Evolutionary conservation across 2,329 filamentous ascomycete species (phyloP).

Genomic region (Ustilaginoidea virens): DNA sequence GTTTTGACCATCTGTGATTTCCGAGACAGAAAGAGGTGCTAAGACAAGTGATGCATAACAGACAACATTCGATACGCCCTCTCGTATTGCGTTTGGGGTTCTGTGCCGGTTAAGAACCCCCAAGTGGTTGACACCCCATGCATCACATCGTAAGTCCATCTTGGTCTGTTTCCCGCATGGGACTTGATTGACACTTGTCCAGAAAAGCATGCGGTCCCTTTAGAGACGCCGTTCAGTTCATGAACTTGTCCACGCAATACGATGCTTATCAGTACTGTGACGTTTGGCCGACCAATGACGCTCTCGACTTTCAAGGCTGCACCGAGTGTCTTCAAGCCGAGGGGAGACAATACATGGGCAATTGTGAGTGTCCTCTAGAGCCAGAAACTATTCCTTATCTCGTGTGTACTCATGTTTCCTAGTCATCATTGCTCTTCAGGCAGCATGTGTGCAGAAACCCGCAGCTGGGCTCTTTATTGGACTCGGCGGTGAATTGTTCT

Average conservation of each 20-base stretch:
- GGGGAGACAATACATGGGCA: slow-evolving; percentile 28
- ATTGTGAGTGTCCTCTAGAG: slow-evolving; percentile 37
- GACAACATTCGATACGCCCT: slow-evolving; percentile 43
- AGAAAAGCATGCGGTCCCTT: slow-evolving; percentile 39
- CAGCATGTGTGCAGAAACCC: slow-evolving; percentile 39
- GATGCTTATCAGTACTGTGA: slow-evolving; percentile 39
- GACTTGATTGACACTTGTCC: slow-evolving; percentile 10
- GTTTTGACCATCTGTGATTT: slow-evolving; percentile 11
- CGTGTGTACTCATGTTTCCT: no score
- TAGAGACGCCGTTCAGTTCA: slow-evolving; percentile 28
- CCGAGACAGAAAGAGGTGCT: no score
- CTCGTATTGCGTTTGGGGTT: slow-evolving; percentile 38
- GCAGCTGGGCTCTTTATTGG: slow-evolving; percentile 29
- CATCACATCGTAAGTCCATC: slow-evolving; percentile 28
- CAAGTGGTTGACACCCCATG: slow-evolving; percentile 29
- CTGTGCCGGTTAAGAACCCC: slow-evolving; percentile 22
- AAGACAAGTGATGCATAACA: slow-evolving; percentile 11
- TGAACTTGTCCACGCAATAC: slow-evolving; percentile 29
- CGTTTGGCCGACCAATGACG: slow-evolving; percentile 24
- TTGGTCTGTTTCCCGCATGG: background rate
- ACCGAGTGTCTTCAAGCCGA: slow-evolving; percentile 27
- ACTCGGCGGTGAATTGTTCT: slow-evolving; percentile 37
- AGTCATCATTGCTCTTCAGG: slow-evolving; percentile 36
- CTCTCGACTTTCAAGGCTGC: slow-evolving; percentile 25
- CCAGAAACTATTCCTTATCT: no score